Conservation (phyloP, 768 basidiomycete genomes). For the Boletus vinaceobasis region DNA sequence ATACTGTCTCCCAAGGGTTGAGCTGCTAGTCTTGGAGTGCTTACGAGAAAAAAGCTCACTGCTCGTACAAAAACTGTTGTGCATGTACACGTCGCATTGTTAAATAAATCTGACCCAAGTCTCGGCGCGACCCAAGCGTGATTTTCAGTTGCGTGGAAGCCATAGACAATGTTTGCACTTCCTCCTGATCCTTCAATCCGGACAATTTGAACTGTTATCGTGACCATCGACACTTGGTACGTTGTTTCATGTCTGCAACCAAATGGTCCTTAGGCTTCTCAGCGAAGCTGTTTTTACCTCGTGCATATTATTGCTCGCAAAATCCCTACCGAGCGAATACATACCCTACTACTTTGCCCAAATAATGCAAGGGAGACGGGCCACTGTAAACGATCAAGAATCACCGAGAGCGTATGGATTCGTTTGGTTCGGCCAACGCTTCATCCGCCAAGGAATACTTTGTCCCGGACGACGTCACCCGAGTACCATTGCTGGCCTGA, state of each 20-base stretch:
- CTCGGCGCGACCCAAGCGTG: background rate
- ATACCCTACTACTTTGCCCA: background rate
- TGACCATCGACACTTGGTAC: too few relatives aligned
- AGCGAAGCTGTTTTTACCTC: too few relatives aligned
- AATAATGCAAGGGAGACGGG: background rate
- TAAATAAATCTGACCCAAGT: background rate
- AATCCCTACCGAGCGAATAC: background rate
- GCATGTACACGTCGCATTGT: background rate
- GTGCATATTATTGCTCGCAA: too few relatives aligned
- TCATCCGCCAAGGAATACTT: slow-evolving; percentile 16
- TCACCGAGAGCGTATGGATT: background rate
- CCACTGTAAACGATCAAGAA: background rate
- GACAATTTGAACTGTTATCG: background rate
- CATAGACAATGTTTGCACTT: too few relatives aligned
- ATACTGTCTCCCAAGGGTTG: background rate
- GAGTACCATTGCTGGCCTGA: slow-evolving; percentile 9
- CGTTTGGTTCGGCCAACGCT: slow-evolving; percentile 18
- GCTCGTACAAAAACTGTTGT: background rate
- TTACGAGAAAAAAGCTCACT: too few relatives aligned
- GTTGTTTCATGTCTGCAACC: too few relatives aligned
- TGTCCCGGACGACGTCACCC: slow-evolving; percentile 1
- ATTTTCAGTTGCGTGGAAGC: too few relatives aligned
- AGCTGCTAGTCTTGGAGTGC: too few relatives aligned
- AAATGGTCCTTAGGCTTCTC: too few relatives aligned
- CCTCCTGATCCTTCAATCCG: too few relatives aligned